Conservation (phyloP, 2,329 filamentous ascomycete genomes). For the Teratosphaeria epicoccoides region DNA sequence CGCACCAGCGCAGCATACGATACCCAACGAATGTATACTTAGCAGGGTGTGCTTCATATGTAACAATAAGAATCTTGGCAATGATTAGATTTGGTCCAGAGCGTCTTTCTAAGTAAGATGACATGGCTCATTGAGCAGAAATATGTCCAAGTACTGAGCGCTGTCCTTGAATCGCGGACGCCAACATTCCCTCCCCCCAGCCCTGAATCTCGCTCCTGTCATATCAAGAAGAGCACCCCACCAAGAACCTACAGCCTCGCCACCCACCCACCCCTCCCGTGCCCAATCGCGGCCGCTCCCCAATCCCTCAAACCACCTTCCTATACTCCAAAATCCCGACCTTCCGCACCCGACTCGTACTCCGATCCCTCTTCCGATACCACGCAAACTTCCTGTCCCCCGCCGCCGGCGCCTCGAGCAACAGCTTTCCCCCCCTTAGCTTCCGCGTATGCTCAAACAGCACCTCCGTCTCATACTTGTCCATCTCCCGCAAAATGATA, state of each 20-base stretch:
- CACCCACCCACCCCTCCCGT: too few relatives aligned
- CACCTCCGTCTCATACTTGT: conserved; percentile 37
- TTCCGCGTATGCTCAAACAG: conserved; percentile 42
- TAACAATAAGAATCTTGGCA: neutral
- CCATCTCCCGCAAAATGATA: conserved; percentile 41
- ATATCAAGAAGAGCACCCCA: too few relatives aligned
- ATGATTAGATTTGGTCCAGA: too few relatives aligned
- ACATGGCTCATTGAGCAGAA: too few relatives aligned
- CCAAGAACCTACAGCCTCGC: too few relatives aligned
- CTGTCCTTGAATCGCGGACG: too few relatives aligned
- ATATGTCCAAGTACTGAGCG: too few relatives aligned
- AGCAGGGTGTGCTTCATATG: neutral
- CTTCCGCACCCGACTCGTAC: conserved; percentile 16
- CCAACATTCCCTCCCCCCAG: too few relatives aligned
- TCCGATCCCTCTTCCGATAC: conserved; percentile 28
- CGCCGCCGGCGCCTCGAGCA: conserved; percentile 33
- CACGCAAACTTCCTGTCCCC: conserved; percentile 33
- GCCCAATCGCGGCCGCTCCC: too few relatives aligned
- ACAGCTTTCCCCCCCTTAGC: conserved; percentile 28
- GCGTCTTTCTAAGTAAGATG: too few relatives aligned
- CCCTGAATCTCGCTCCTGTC: too few relatives aligned
- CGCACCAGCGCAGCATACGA: neutral
- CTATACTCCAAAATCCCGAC: conserved; percentile 18
- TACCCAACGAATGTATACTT: neutral
- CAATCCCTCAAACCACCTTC: conserved; percentile 1